These are phyloP conservation scores for Brassica juncea DNA, from an alignment of 345 rosid genomes.

Conservation along the genomic window DNA sequence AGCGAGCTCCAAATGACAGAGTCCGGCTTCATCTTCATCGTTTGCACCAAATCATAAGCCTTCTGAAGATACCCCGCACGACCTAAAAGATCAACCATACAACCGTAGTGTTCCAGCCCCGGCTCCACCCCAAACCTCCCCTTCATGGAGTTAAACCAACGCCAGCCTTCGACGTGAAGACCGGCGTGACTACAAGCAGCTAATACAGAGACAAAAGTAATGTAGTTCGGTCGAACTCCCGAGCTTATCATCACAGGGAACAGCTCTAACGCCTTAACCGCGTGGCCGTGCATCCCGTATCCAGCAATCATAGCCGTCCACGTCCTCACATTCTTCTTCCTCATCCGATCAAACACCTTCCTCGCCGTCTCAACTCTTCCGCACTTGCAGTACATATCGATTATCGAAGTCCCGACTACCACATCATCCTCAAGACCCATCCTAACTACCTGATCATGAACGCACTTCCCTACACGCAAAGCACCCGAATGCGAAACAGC, in stretches of 20 bases:
- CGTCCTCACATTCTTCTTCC: constrained; percentile 71
- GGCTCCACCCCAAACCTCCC: constrained; percentile 62
- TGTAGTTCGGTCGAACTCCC: constrained; percentile 69
- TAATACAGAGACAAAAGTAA: constrained; percentile 79
- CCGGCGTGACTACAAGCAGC: constrained; percentile 89
- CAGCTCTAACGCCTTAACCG: constrained; percentile 69
- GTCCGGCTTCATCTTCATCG: constrained; percentile 83
- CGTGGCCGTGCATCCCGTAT: constrained; percentile 82
- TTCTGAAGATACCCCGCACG: constrained; percentile 66
- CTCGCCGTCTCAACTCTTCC: constrained; percentile 73
- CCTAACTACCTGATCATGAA: constrained; percentile 84
- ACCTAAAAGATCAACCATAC: constrained; percentile 95
- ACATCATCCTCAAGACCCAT: constrained; percentile 69
- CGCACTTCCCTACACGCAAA: constrained; percentile 60
- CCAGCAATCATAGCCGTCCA: constrained; percentile 92
- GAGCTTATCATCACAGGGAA: constrained; percentile 62
- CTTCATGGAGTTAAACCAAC: constrained; percentile 70
- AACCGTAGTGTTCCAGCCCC: constrained; percentile 80
- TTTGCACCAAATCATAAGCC: constrained; percentile 66
- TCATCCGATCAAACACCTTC: constrained; percentile 62
- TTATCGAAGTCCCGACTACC: constrained; percentile 63
- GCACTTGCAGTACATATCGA: constrained; percentile 92
- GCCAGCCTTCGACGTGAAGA: constrained; percentile 74
- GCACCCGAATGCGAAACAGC: constrained; percentile 80
- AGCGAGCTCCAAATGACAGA: constrained; percentile 80